Base-by-base conservation (phyloP, 2,329 filamentous ascomycete genomes). In the Coniochaeta ligniaria region DNA sequence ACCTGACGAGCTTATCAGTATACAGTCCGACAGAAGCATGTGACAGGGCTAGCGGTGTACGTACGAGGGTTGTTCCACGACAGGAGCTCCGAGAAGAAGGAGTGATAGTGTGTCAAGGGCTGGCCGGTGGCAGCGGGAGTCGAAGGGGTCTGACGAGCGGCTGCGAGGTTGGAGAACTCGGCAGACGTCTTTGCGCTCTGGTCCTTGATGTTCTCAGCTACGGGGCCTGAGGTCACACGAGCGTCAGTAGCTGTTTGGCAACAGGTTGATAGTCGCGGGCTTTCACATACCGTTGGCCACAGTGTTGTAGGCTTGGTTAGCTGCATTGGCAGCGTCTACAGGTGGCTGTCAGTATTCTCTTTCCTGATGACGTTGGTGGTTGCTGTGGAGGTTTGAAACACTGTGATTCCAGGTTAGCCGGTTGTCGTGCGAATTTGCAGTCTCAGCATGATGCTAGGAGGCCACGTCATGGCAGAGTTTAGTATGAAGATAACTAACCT, bases 21-120 rank as follows among this genome's bases (percentile, higher is more conserved):
- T 52, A 54, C 41, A 41, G 59, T 43, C 58, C 33, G 6, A 16
- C 35, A 55, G 59, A 24, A 57, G 54, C 47, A 55, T 36, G 60
- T 41, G 5, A 43, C 35, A 31, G 12, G 7, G 11, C 35, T 2
- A 22, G 3, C 7, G 38, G 20, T 17, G 28, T 28, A 78, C 82
- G 70, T 79, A 86, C 85, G 82, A 70, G 85, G 85, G 72, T 87
- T 86, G 70, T 87, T 80, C 85, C 87, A 89, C 66, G 86, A 88
- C 63, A 90, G 77, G 61, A 90, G 79, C 72, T 87, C 84, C 58
- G 81, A 83, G 74, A 90, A 89, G 75, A 89, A 84, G 17, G 85
- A 89, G 76, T 89, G 86, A 72, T 89, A 90, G 74, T 88, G 84
- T 62, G 85, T 88, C 69, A 88, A 74, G 58, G 82, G 81, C 73